These are phyloP conservation scores for Ustilaginoidea virens DNA, from an alignment of 2,329 filamentous ascomycete genomes.

Conservation along the genomic window DNA sequence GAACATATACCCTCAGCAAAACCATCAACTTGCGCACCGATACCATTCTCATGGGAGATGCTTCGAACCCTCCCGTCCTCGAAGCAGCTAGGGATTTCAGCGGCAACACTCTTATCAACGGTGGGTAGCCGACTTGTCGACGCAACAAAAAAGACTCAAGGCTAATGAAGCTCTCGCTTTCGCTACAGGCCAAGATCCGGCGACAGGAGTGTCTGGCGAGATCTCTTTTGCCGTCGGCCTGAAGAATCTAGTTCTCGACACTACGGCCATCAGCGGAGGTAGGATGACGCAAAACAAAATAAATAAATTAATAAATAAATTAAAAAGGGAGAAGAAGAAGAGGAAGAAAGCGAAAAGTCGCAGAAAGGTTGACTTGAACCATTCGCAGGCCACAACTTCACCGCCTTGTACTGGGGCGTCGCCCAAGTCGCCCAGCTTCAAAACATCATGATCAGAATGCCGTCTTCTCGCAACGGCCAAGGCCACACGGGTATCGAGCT, in stretches of 20 bases:
- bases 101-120: constrained; percentile 18
- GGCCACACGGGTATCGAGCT: constrained; percentile 27
- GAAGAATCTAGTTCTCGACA: constrained; percentile 28
- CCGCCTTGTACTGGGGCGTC: constrained; percentile 28
- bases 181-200: constrained; percentile 17
- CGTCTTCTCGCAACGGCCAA: constrained; percentile 16
- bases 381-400: constrained; percentile 18
- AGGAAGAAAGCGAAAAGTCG: too few species aligned
- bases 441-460: constrained; percentile 27
- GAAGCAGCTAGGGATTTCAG: constrained; percentile 22
- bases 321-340: too few species aligned
- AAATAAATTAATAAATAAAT: too few species aligned
- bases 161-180: too few species aligned
- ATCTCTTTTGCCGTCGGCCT: constrained; percentile 26
- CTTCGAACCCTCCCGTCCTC: constrained; percentile 25
- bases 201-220: constrained; percentile 17
- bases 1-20: constrained; percentile 22
- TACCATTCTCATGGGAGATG: constrained; percentile 30
- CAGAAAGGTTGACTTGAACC: too few species aligned
- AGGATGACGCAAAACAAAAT: background rate
- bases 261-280: constrained; percentile 19
- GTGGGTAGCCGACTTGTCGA: constrained; percentile 6
- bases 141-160: too few species aligned
- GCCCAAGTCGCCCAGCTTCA: constrained; percentile 26
- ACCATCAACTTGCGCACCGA: constrained; percentile 27